Conservation (phyloP, 73 alveolate species). For the Effrenium voratum region DNA sequence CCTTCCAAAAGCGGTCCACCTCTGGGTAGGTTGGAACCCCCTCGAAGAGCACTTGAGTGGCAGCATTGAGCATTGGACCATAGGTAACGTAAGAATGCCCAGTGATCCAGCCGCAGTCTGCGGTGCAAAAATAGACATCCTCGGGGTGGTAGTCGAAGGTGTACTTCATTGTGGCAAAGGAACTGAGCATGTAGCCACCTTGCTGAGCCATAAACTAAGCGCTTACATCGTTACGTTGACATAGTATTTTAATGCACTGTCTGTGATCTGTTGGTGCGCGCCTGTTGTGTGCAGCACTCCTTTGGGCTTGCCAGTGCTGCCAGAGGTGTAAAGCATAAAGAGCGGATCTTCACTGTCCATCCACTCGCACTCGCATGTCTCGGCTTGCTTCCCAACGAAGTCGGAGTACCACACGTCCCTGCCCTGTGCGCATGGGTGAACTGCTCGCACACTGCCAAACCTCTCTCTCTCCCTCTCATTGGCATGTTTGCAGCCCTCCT, state of each 20-base stretch:
- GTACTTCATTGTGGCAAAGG: slow-evolving; percentile 63
- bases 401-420: slow-evolving; percentile 77
- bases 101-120: slow-evolving; percentile 99
- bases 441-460: background rate
- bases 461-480: too few species aligned
- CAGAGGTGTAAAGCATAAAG: slow-evolving; percentile 98
- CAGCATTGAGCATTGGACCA: slow-evolving; percentile 99
- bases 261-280: too few species aligned
- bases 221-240: too few species aligned
- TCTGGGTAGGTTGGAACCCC: slow-evolving; percentile 99
- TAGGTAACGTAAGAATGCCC: slow-evolving; percentile 99
- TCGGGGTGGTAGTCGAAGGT: slow-evolving; percentile 94
- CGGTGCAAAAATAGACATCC: slow-evolving; percentile 98
- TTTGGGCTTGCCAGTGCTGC: slow-evolving; percentile 99
- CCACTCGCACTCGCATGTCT: slow-evolving; percentile 84
- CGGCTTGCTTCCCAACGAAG: slow-evolving; percentile 12
- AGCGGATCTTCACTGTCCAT: slow-evolving; percentile 87
- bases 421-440: slow-evolving; percentile 14
- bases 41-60: slow-evolving; percentile 98
- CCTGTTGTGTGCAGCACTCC: slow-evolving; percentile 96
- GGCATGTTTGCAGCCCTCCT: background rate
- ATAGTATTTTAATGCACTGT: too few species aligned
- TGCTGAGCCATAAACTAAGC: background rate
- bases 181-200: slow-evolving; percentile 33
- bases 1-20: slow-evolving; percentile 98